Base-by-base conservation (phyloP, 2,329 filamentous ascomycete genomes). In the Verticillium albo-atrum region DNA sequence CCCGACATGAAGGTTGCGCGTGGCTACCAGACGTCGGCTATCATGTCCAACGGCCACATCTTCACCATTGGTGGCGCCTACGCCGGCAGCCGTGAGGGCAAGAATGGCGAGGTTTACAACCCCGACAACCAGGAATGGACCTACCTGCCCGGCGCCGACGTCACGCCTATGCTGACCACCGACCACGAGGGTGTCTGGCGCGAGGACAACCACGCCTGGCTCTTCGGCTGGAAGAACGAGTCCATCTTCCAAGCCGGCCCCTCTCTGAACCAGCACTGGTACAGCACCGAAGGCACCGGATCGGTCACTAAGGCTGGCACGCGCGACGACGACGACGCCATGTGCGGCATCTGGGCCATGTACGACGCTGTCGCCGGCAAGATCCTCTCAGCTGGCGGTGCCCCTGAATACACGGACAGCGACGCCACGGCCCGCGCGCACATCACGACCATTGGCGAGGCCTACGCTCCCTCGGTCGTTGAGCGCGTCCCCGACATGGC, bases 11-110 rank as follows among this genome's bases (percentile, higher is more conserved):
- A 72, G 15, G 71, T 81, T 23, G 64, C 71, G 7, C 79, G 83
- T 26, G 81, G 82, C 7, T 84, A 86, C 60, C 83, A 87, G 56
- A 70, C 82, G 0, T 77, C 79, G 0, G 71, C 77, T 0, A 82
- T 78, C 0, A 65, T 78, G 1, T 81, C 82, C 0, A 76, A 84
- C 60, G 84, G 84, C 4, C 72, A 77, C 0, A 76, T 86, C 26
- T 87, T 87, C 68, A 79, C 75, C 14, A 85, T 87, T 37, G 84
- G 85, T 20, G 84, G 85, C 4, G 83, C 80, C 0, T 75, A 68
- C 63, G 80, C 75, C 10, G 84, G 83, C 30, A 77, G 73, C 0
- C 59, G 65, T 4, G 75, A 78, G 32, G 74, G 74, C 30, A 87
- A 86, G 72, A 78, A 84, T 60, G 84, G 81, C 51, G 85, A 88